Conservation (phyloP, 345 rosid species). For the Brassica incana region DNA sequence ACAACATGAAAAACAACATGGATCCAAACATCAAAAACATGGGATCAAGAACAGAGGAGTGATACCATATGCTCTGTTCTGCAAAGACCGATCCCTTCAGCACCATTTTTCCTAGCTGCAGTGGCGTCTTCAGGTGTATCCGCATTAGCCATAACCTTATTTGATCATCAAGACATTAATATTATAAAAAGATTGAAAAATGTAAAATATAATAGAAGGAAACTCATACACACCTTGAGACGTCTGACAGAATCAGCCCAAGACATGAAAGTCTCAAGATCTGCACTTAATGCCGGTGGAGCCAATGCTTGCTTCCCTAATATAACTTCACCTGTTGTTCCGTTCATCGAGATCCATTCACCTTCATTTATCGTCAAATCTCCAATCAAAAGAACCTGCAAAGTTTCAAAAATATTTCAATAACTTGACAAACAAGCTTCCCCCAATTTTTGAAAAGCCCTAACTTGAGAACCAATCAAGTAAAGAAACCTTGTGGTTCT, state of each 20-base stretch:
- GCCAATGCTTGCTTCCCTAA: slow-evolving; percentile 78
- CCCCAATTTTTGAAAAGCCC: background rate
- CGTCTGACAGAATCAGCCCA: slow-evolving; percentile 80
- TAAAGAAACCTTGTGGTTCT: slow-evolving; percentile 58
- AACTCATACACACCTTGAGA: slow-evolving; percentile 58
- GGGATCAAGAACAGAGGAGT: slow-evolving; percentile 6
- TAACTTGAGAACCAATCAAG: background rate
- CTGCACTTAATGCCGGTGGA: slow-evolving; percentile 81
- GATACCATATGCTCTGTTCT: slow-evolving; percentile 95
- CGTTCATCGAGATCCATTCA: slow-evolving; percentile 90
- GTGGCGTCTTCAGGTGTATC: slow-evolving; percentile 96
- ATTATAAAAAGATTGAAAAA: background rate
- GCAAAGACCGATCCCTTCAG: slow-evolving; percentile 92
- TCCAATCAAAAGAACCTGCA: slow-evolving; percentile 62
- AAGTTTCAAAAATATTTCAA: background rate
- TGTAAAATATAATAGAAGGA: slow-evolving; percentile 2
- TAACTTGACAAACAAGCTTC: background rate
- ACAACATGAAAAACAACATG: background rate
- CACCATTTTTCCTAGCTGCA: slow-evolving; percentile 88
- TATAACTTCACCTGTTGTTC: slow-evolving; percentile 89
- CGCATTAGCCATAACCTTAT: slow-evolving; percentile 93
- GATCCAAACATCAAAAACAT: background rate
- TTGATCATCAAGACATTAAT: background rate
- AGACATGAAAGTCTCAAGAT: slow-evolving; percentile 81
- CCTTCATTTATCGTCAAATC: slow-evolving; percentile 64